These are phyloP conservation scores for Daldinia sp. DNA, from an alignment of 2,329 filamentous ascomycete species.

Conservation along the genomic window DNA sequence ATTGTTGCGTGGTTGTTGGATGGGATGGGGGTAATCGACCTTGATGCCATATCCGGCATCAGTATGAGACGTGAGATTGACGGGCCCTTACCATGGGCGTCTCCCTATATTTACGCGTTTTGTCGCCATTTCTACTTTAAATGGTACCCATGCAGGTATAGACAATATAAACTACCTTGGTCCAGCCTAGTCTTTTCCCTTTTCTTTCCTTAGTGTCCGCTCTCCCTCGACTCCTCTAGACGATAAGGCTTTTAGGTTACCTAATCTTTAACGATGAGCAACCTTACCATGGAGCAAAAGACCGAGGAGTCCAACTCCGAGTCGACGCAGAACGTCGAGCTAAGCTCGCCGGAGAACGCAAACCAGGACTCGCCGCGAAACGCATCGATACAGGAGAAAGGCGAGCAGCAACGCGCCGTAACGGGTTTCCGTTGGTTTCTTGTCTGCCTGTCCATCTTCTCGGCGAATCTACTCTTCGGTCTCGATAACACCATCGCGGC, in stretches of 20 bases:
- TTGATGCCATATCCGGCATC: conserved; percentile 2
- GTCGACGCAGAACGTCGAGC: conserved; percentile 6
- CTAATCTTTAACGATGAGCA: not conserved
- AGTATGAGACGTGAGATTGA: not conserved
- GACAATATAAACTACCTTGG: not conserved
- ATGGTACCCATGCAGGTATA: not conserved
- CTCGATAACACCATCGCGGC: conserved; percentile 61
- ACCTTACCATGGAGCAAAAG: conserved; percentile 9
- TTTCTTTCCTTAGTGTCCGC: not conserved
- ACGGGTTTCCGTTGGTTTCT: conserved; percentile 30
- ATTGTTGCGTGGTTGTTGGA: not conserved
- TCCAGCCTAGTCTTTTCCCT: not conserved
- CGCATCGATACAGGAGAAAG: conserved; percentile 15
- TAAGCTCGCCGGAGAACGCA: not conserved
- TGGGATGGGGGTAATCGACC: not conserved
- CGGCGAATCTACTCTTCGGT: conserved; percentile 52
- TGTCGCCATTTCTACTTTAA: not conserved
- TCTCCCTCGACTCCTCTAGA: not conserved
- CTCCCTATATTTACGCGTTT: not conserved
- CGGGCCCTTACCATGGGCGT: not conserved
- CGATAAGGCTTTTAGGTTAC: not conserved
- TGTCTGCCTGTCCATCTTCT: conserved; percentile 34
- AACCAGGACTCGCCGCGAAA: conserved; percentile 10
- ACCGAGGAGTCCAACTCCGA: conserved; percentile 14
- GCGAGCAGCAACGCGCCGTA: conserved; percentile 22